These are phyloP conservation scores for Fistulinella prunicolor DNA, from an alignment of 768 basidiomycete genomes.

Conservation along the genomic window DNA sequence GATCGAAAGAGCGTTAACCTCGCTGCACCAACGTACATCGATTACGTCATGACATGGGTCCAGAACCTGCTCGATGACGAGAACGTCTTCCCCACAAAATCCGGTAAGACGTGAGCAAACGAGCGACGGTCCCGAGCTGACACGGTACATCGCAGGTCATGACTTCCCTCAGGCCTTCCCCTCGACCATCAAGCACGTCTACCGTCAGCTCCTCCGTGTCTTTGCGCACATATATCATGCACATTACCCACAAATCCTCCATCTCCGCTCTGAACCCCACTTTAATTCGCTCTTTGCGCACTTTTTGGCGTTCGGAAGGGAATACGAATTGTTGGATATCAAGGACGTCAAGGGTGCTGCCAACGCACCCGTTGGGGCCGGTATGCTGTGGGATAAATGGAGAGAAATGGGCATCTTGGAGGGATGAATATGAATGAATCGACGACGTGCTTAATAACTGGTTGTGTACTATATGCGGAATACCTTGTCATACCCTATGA, in stretches of 20 bases:
- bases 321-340: conserved; percentile 87
- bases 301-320: conserved; percentile 92
- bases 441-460: neutral
- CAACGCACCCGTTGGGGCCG: conserved; percentile 63
- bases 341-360: conserved; percentile 80
- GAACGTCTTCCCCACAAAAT: conserved; percentile 90
- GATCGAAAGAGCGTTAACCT: conserved; percentile 84
- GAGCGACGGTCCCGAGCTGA: no score
- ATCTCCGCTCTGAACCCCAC: conserved; percentile 90
- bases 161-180: conserved; percentile 89
- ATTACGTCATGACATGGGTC: conserved; percentile 96
- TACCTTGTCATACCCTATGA: neutral
- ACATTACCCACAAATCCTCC: conserved; percentile 87
- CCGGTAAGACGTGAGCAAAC: conserved; percentile 56
- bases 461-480: conserved; percentile 17
- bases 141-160: conserved; percentile 67
- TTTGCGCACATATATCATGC: conserved; percentile 98
- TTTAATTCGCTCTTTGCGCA: conserved; percentile 98
- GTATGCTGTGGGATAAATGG: conserved; percentile 85
- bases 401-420: conserved; percentile 80
- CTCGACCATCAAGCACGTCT: conserved; percentile 87
- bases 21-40: conserved; percentile 94
- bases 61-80: conserved; percentile 95
- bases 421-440: conserved; percentile 17
- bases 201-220: conserved; percentile 93